These are phyloP conservation scores for Singerocomus inundabilis DNA, from an alignment of 1,284 basidiomycete species.

Conservation along the genomic window DNA sequence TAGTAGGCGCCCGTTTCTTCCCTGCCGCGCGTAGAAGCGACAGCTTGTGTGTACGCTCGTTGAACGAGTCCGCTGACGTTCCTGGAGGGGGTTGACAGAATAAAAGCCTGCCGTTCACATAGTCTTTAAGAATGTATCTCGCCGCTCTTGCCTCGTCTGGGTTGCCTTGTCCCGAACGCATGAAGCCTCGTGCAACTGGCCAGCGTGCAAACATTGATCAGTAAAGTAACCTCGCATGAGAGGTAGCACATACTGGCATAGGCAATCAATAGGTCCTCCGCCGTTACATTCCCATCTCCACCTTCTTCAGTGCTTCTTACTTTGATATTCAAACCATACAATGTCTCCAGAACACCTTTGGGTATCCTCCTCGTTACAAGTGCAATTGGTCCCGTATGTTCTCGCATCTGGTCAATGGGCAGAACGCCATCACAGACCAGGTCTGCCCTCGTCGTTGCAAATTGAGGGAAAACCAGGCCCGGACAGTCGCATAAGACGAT, in stretches of 20 bases:
- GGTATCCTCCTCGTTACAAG: constrained; percentile 84
- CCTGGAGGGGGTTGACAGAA: constrained; percentile 88
- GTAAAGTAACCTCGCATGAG: constrained; percentile 2
- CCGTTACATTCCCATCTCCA: constrained; percentile 75
- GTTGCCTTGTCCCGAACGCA: constrained; percentile 92
- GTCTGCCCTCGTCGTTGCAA: constrained; percentile 93
- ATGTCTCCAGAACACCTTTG: constrained; percentile 82
- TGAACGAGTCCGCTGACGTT: constrained; percentile 72
- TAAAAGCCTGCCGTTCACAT: constrained; percentile 92
- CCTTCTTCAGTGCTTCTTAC: constrained; percentile 77
- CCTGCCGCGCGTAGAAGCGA: constrained; percentile 58
- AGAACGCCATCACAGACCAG: constrained; percentile 96
- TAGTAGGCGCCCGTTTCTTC: constrained; percentile 84
- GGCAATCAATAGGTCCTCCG: constrained; percentile 82
- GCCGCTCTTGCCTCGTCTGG: constrained; percentile 96
- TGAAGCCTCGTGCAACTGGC: constrained; percentile 90
- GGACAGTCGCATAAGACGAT: constrained; percentile 98
- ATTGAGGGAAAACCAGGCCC: constrained; percentile 97
- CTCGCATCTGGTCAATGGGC: constrained; percentile 97
- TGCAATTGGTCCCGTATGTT: constrained; percentile 86
- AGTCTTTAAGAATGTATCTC: constrained; percentile 94
- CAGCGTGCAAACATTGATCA: constrained; percentile 9
- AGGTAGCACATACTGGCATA: constrained; percentile 79
- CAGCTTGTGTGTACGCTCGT: constrained; percentile 66
- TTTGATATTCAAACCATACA: constrained; percentile 85